phyloP scores from a whole-genome alignment of 495 filamentous ascomycete genomes.

The Trichoderma orchidacearum region DNA sequence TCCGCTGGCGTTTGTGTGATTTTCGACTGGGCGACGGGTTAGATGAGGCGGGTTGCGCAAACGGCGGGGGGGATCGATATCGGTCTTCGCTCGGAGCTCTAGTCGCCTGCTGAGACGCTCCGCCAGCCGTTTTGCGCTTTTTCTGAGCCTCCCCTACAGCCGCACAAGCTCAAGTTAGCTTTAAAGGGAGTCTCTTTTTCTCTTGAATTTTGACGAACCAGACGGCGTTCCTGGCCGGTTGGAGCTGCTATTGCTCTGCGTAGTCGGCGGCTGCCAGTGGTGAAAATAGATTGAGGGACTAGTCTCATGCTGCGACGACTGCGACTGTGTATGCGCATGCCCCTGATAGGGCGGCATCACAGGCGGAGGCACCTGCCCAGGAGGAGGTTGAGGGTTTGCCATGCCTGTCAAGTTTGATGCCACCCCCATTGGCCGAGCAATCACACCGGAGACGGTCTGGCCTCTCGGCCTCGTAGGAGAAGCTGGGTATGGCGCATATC shows the following conservation, averaged over 20 bases:
- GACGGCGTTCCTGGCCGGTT: constrained; percentile 51
- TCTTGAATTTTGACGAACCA: constrained; percentile 47
- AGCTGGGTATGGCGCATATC: constrained; percentile 6
- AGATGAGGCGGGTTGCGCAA: constrained; percentile 40
- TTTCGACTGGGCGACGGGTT: constrained; percentile 44
- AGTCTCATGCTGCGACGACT: constrained; percentile 41
- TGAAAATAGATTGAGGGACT: constrained; percentile 76
- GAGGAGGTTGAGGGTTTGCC: neutral
- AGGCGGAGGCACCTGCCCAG: constrained; percentile 5
- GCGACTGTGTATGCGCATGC: constrained; percentile 12
- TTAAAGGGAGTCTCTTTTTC: constrained; percentile 23
- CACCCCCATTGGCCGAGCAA: constrained; percentile 14
- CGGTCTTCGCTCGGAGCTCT: constrained; percentile 42
- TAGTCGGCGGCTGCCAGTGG: constrained; percentile 73
- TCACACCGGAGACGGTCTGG: constrained; percentile 13
- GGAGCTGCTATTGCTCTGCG: constrained; percentile 35
- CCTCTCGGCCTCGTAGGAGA: constrained; percentile 15
- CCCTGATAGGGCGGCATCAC: constrained; percentile 15
- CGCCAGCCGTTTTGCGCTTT: constrained; percentile 56
- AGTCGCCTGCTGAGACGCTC: constrained; percentile 34
- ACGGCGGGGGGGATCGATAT: constrained; percentile 38
- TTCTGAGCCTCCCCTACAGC: constrained; percentile 49
- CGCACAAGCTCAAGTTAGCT: constrained; percentile 34
- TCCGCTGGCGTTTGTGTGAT: constrained; percentile 56
- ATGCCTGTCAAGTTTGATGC: neutral